A percentile compares a stretch with the other conserved stretches of the same genome.
Conservation (phyloP, 2,329 filamentous ascomycete species). For the Fusarium floridanum region DNA sequence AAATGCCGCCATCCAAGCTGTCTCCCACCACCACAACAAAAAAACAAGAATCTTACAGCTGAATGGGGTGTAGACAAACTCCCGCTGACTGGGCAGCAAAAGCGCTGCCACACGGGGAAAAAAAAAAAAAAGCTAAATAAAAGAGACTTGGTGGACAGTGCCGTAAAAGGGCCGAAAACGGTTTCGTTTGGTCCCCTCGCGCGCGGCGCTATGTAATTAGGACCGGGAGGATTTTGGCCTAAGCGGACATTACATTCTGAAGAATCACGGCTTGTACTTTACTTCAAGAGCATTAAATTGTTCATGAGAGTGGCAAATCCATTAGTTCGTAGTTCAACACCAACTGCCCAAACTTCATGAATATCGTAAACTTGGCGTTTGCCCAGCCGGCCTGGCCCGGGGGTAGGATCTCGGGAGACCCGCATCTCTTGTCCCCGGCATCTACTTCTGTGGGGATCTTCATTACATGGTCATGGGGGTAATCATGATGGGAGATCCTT, state of each 20-base stretch:
- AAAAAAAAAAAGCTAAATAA: neutral
- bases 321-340: neutral
- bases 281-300: neutral
- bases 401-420: constrained; percentile 6
- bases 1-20: neutral
- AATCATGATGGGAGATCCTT: neutral
- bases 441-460: neutral
- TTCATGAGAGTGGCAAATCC: neutral
- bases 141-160: neutral
- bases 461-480: neutral
- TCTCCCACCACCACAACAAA: neutral
- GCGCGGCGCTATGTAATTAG: constrained; percentile 13
- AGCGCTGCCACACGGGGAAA: neutral
- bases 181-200: constrained; percentile 4
- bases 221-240: constrained; percentile 4
- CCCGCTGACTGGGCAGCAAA: neutral
- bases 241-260: neutral
- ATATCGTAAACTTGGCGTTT: constrained; percentile 1
- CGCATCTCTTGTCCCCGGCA: constrained; percentile 21
- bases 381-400: constrained; percentile 40
- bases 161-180: constrained; percentile 34
- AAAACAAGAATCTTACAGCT: neutral
- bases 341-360: neutral
- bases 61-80: neutral
- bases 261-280: neutral